Evolutionary conservation across 75 land plant genomes (phyloP).

Genomic region (Pinus tabuliformis): DNA sequence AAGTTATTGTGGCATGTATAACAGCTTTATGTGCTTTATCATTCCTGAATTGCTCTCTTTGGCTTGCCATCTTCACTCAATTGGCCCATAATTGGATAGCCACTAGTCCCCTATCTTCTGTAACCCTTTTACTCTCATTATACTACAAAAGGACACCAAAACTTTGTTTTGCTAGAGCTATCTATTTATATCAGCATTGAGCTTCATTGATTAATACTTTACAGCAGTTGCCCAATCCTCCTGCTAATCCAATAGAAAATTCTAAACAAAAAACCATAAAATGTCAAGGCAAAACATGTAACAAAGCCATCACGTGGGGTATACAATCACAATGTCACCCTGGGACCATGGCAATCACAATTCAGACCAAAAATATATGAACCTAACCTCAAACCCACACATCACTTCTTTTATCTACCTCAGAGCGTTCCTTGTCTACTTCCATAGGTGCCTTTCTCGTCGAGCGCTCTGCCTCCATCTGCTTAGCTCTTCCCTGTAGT

Average conservation of each 20-base stretch:
- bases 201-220: neutral
- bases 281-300: neutral
- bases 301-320: neutral
- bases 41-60: too few relatives aligned
- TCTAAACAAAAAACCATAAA: neutral
- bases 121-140: too few relatives aligned
- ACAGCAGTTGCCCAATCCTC: slow-evolving; percentile 16
- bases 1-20: too few relatives aligned
- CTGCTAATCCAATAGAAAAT: slow-evolving; percentile 13
- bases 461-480: slow-evolving; percentile 15
- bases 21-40: too few relatives aligned
- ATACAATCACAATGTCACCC: too few relatives aligned
- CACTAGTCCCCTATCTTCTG: too few relatives aligned
- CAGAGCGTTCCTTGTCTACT: slow-evolving; percentile 15
- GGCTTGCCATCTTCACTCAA: too few relatives aligned
- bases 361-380: neutral
- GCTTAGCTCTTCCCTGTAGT: slow-evolving; percentile 12
- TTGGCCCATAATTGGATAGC: too few relatives aligned
- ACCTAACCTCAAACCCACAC: neutral
- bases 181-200: too few relatives aligned
- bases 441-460: slow-evolving; percentile 16
- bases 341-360: neutral
- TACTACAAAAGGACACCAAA: too few relatives aligned
- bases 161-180: too few relatives aligned
- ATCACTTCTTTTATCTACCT: slow-evolving; percentile 9